phyloP scores from a whole-genome alignment of 2,329 filamentous ascomycete genomes.

The Daldinia sp. region DNA sequence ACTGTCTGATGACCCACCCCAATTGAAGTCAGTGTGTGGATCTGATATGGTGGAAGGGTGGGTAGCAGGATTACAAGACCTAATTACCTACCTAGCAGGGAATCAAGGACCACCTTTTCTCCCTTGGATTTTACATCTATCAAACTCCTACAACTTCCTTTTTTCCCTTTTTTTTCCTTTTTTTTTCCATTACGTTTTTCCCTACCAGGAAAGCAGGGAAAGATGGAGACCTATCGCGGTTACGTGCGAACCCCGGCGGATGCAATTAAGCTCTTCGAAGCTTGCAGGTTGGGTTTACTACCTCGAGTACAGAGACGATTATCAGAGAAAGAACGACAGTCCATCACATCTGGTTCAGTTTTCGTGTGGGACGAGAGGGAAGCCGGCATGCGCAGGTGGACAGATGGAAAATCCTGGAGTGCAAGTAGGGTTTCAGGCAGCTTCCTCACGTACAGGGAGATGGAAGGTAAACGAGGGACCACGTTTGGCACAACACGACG shows the following conservation, averaged over 20 bases:
- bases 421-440: conserved; percentile 96
- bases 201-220: conserved; percentile 23
- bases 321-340: conserved; percentile 96
- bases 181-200: not conserved
- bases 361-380: conserved; percentile 99
- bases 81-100: conserved; percentile 32
- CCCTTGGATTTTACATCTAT: conserved; percentile 8
- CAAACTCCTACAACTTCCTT: not conserved
- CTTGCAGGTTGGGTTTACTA: conserved; percentile 86
- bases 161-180: not conserved
- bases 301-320: conserved; percentile 91
- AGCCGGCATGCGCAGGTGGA: conserved; percentile 98
- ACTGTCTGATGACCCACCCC: conserved; percentile 43
- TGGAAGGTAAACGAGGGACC: conserved; percentile 96
- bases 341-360: conserved; percentile 94
- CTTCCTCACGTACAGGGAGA: conserved; percentile 96
- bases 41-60: conserved; percentile 41
- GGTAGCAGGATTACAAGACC: conserved; percentile 38
- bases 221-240: conserved; percentile 97
- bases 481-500: conserved; percentile 69
- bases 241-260: conserved; percentile 95
- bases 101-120: conserved; percentile 15
- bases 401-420: conserved; percentile 98
- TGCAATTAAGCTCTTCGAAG: conserved; percentile 98
- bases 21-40: conserved; percentile 39